Evolutionary conservation across 2,329 filamentous ascomycete genomes (phyloP).

Genomic region (Teratosphaeria nubilosa): DNA sequence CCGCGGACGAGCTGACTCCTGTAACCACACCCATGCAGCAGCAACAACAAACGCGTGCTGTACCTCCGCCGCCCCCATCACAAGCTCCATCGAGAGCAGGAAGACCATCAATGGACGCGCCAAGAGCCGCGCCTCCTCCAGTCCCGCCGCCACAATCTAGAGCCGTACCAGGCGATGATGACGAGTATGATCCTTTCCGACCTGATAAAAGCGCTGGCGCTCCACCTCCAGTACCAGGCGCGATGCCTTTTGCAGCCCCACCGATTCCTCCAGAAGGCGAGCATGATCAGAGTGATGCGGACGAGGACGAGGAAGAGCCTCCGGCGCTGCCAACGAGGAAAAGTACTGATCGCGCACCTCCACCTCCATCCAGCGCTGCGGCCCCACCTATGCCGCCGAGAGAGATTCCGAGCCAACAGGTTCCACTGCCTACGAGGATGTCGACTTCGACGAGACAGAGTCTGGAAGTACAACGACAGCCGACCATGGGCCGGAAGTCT

Average conservation of each 20-base stretch:
- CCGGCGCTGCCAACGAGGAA: constrained; percentile 10
- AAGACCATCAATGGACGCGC: constrained; percentile 59
- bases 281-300: constrained; percentile 26
- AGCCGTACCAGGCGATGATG: constrained; percentile 31
- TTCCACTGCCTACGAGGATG: constrained; percentile 23
- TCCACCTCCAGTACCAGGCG: constrained; percentile 24
- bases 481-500: constrained; percentile 48
- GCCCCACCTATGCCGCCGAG: constrained; percentile 37
- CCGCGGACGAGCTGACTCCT: constrained; percentile 43
- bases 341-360: constrained; percentile 25
- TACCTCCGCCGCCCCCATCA: constrained; percentile 50
- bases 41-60: constrained; percentile 31
- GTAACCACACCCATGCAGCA: constrained; percentile 28
- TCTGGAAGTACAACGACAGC: constrained; percentile 48
- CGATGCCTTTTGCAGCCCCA: constrained; percentile 22
- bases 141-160: constrained; percentile 40
- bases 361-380: constrained; percentile 30
- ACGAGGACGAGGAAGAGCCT: constrained; percentile 25
- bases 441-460: constrained; percentile 37
- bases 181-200: constrained; percentile 60
- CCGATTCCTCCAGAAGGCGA: constrained; percentile 21
- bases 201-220: constrained; percentile 27
- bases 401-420: constrained; percentile 29
- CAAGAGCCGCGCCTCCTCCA: constrained; percentile 56
- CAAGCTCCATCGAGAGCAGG: constrained; percentile 33